Conservation (phyloP, 2,329 filamentous ascomycete genomes). For the Capronia epimyces region DNA sequence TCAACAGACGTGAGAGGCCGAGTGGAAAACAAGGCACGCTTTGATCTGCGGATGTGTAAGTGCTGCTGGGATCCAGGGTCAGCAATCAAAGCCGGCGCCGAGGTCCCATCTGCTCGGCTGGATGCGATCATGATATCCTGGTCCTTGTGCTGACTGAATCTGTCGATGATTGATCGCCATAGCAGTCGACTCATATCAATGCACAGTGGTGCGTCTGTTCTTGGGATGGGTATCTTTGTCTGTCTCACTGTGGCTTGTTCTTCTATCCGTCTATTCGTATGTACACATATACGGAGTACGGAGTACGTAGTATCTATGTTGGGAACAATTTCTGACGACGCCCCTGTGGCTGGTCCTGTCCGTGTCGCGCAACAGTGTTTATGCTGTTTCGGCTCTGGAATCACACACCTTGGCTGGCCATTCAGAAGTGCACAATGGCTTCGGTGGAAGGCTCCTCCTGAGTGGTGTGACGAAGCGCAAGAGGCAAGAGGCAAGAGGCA, state of each 20-base stretch:
- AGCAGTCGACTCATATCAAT: too few relatives aligned
- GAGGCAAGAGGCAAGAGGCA: too few relatives aligned
- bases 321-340: background rate
- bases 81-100: too few relatives aligned
- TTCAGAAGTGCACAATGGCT: constrained; percentile 1
- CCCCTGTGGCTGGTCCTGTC: constrained; percentile 1
- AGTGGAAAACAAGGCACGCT: background rate
- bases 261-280: too few relatives aligned
- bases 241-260: too few relatives aligned
- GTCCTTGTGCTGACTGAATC: too few relatives aligned
- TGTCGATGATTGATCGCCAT: too few relatives aligned
- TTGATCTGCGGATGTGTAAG: background rate
- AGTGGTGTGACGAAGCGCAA: constrained; percentile 1
- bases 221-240: too few relatives aligned
- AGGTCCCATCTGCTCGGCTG: too few relatives aligned
- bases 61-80: background rate
- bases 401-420: constrained; percentile 1
- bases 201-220: too few relatives aligned
- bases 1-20: background rate
- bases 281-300: too few relatives aligned
- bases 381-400: constrained; percentile 4
- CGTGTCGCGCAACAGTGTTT: background rate
- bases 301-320: background rate
- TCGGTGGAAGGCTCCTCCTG: background rate
- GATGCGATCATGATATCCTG: too few relatives aligned